Conservation (phyloP, 352 stramenopile species). For the Globisporangium mamillatum region DNA sequence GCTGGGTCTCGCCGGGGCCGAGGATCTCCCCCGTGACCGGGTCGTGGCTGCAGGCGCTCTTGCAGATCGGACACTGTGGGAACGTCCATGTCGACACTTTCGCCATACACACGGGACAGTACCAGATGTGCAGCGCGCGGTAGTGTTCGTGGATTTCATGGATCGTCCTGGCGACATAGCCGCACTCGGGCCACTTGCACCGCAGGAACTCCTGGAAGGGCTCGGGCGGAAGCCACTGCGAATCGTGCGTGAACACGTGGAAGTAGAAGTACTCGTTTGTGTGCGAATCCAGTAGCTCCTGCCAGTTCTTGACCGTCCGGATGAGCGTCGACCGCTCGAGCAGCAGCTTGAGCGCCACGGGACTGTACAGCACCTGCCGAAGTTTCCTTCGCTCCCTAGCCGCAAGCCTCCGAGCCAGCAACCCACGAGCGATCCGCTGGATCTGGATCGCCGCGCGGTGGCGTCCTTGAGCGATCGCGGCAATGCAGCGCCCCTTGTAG, state of each 20-base stretch:
- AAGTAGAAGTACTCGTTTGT: constrained; percentile 89
- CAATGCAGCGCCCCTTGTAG: constrained; percentile 49
- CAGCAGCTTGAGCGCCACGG: constrained; percentile 59
- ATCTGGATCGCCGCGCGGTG: constrained; percentile 58
- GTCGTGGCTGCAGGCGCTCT: constrained; percentile 59
- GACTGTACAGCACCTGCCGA: constrained; percentile 65
- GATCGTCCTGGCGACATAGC: constrained; percentile 49
- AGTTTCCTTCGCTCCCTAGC: constrained; percentile 43
- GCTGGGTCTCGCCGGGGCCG: constrained; percentile 54
- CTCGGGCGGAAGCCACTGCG: constrained; percentile 72
- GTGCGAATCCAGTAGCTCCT: constrained; percentile 74
- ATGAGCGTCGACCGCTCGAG: constrained; percentile 64
- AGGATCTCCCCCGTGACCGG: constrained; percentile 50
- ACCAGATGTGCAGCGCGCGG: constrained; percentile 61
- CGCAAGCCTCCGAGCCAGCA: constrained; percentile 41
- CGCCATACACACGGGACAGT: constrained; percentile 72
- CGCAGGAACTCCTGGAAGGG: constrained; percentile 55
- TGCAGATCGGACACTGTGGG: constrained; percentile 58
- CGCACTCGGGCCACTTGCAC: constrained; percentile 66
- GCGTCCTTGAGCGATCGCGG: constrained; percentile 25
- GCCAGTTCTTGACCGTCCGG: constrained; percentile 65
- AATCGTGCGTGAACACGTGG: constrained; percentile 75
- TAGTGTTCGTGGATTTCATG: constrained; percentile 81
- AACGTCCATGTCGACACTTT: constrained; percentile 70
- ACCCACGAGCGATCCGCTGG: constrained; percentile 50